Percentiles rank a stretch among this genome's conserved stretches.
Evolutionary conservation across 345 rosid species (phyloP).

Genomic region (Populus deltoides): DNA sequence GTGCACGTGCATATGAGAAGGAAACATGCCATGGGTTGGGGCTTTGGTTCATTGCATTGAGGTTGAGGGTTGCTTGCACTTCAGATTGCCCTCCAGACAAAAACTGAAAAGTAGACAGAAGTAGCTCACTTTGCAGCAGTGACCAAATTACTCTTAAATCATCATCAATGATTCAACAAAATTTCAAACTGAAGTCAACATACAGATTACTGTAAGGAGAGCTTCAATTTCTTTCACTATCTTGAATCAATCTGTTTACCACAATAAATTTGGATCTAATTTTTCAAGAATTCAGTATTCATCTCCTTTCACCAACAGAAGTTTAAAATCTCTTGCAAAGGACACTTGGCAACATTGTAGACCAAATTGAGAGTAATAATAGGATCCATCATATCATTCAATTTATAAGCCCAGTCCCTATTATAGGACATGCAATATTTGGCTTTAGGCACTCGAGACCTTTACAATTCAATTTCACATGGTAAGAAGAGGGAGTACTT

Average conservation of each 20-base stretch:
- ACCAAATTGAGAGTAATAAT: too few relatives aligned
- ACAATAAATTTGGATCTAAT: background rate
- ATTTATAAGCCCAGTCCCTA: background rate
- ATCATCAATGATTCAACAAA: background rate
- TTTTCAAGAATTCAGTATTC: too few relatives aligned
- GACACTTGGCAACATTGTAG: too few relatives aligned
- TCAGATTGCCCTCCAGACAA: slow-evolving; percentile 98
- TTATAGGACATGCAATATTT: background rate
- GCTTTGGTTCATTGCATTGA: slow-evolving; percentile 93
- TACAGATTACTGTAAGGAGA: background rate
- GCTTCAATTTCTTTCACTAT: background rate
- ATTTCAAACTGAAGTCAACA: background rate
- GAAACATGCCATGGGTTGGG: slow-evolving; percentile 99
- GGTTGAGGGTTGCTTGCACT: slow-evolving; percentile 87
- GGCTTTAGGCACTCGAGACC: background rate
- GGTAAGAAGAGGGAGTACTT: background rate
- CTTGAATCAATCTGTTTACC: background rate
- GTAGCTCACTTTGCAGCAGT: background rate
- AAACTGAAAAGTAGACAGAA: slow-evolving; percentile 48
- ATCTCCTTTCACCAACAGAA: background rate
- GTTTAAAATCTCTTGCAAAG: too few relatives aligned
- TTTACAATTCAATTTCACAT: background rate
- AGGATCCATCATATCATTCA: too few relatives aligned
- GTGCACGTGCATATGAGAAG: slow-evolving; percentile 95
- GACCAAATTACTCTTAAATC: background rate